A percentile compares a stretch with the other conserved stretches of the same genome.
phyloP scores from a whole-genome alignment of 2,329 filamentous ascomycete genomes.

The Sphaerulina populicola region DNA sequence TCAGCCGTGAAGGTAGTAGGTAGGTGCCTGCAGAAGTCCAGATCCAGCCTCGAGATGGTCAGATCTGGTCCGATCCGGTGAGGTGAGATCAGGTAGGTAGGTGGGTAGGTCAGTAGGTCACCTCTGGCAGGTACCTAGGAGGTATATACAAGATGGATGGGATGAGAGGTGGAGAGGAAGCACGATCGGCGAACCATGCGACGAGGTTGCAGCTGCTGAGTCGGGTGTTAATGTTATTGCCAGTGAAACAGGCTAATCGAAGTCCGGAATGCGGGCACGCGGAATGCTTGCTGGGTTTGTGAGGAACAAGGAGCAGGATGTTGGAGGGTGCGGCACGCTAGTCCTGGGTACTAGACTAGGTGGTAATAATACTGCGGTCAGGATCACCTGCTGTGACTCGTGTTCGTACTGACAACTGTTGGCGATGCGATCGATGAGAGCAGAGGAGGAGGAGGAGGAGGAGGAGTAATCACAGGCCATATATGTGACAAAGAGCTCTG shows the following conservation, averaged over 20 bases:
- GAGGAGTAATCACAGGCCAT: no score
- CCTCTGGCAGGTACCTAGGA: no score
- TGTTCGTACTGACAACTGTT: neutral
- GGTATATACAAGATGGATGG: neutral
- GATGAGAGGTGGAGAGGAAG: neutral
- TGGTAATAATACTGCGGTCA: constrained; percentile 1
- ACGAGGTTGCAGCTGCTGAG: constrained; percentile 5
- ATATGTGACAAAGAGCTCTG: neutral
- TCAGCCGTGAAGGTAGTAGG: neutral
- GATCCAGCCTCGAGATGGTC: neutral
- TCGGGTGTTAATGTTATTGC: constrained; percentile 10
- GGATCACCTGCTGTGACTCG: neutral
- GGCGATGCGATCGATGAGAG: no score
- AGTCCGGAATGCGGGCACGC: constrained; percentile 10
- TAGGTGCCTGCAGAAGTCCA: neutral
- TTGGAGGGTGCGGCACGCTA: constrained; percentile 5
- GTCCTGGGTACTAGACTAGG: no score
- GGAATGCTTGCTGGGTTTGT: constrained; percentile 8
- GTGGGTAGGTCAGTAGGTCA: no score
- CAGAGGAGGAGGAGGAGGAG: no score
- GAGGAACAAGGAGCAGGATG: constrained; percentile 5
- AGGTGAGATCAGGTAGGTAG: no score
- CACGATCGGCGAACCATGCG: neutral
- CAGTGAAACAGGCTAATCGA: constrained; percentile 12
- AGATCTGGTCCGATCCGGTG: no score